Base-by-base conservation (phyloP, 2,329 filamentous ascomycete species). In the Periglandula ipomoeae region DNA sequence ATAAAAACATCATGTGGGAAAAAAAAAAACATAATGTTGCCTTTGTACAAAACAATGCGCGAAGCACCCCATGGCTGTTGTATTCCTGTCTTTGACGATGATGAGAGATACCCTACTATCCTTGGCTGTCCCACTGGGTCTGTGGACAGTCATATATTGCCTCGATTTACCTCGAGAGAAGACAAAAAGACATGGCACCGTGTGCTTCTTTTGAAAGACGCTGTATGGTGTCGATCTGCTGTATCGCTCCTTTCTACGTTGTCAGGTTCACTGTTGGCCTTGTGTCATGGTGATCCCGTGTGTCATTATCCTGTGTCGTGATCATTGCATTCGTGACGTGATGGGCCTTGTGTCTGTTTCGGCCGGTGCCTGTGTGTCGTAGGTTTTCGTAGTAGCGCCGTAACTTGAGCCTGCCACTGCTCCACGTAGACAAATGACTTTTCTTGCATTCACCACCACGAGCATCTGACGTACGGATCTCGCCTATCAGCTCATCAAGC, bases 141-240 rank as follows among this genome's bases (percentile, higher is more conserved):
- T 46, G 44, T 23, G 34, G 26, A 20, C 24, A 30, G 17, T 17
- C 44, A 23, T 30, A 17, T 40, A 15, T 19, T n/a, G 7, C 9
- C 34, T 38, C 35, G 23, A 27, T 34, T 19, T 6, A 17, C 23
- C 13, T 32, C 22, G 34, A 30, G 35, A 32, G 24, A 46, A 40
- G 35, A 46, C 17, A 38, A 27, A 46, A 17, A 40, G n/a, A 26
- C 32, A 27, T 39, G 23, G 44, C 44, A 46, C 35, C 19, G 11
- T 46, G 44, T 46, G 44, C 44, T 38, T n/a, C n/a, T 3, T 46
- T 19, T 17, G 22, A 34, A 37, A 47, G 39, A 24, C n/a, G 15
- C 17, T 24, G 17, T 38, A 9, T n/a, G 10, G 35, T 38, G 35
- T 38, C 35, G 9, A 19, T 20, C 4, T 20, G n/a, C 30, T 32